phyloP scores from a whole-genome alignment of 2,329 filamentous ascomycete species.

The Sporothrix phasma region DNA sequence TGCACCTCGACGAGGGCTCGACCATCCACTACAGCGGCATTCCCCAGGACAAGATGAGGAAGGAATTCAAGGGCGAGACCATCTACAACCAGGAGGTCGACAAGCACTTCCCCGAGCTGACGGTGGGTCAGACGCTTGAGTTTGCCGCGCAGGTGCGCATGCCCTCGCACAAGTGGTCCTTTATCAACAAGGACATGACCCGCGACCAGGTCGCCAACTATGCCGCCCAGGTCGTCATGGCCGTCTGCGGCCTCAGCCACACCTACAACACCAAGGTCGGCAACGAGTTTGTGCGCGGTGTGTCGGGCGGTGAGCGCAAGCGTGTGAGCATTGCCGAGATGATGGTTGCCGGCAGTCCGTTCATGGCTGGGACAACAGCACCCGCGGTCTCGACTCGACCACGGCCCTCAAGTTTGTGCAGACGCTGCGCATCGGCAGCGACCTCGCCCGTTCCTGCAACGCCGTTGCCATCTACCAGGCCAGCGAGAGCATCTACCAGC shows the following conservation, averaged over 20 bases:
- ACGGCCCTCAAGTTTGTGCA: conserved; percentile 58
- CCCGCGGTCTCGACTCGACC: conserved; percentile 53
- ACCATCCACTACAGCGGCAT: conserved; percentile 14
- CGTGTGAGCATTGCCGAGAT: conserved; percentile 69
- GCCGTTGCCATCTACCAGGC: conserved; percentile 60
- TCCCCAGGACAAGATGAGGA: conserved; percentile 25
- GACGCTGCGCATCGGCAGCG: conserved; percentile 55
- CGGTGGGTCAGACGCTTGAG: conserved; percentile 67
- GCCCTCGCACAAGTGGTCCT: conserved; percentile 32
- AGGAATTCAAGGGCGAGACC: conserved; percentile 29
- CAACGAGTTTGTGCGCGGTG: conserved; percentile 51
- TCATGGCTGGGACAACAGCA: conserved; percentile 61
- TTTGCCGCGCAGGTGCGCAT: conserved; percentile 65
- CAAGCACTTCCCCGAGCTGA: conserved; percentile 67
- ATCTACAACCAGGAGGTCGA: conserved; percentile 74
- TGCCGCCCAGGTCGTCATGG: conserved; percentile 60
- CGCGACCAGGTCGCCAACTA: conserved; percentile 40
- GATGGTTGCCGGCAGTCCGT: conserved; percentile 41
- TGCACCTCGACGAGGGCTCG: conserved; percentile 30
- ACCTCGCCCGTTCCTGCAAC: conserved; percentile 52
- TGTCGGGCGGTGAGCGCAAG: conserved; percentile 58
- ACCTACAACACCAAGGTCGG: conserved; percentile 63
- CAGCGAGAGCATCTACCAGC: conserved; percentile 49
- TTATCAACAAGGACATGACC: conserved; percentile 48
- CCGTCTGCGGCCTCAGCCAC: conserved; percentile 64